These are phyloP conservation scores for Vitis amurensis DNA, from an alignment of 164 flowering plant species.

Conservation along the genomic window DNA sequence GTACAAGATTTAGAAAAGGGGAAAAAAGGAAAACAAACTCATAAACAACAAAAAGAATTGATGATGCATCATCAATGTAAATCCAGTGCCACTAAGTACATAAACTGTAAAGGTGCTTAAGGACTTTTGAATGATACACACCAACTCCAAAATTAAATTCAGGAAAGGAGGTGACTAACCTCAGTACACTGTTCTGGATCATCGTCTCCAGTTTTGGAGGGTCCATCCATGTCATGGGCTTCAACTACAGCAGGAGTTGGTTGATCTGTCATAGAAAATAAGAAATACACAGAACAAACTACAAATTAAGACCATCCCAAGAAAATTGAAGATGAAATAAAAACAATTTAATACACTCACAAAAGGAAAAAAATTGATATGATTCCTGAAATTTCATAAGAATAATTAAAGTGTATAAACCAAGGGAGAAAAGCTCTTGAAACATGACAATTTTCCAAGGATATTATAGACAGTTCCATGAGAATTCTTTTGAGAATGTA, in stretches of 20 bases:
- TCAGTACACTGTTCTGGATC: constrained; percentile 20
- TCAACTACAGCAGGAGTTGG: constrained; percentile 19
- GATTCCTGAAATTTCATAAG: background rate
- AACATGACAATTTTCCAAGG: no score
- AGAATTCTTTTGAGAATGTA: no score
- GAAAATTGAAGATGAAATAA: background rate
- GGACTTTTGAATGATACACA: background rate
- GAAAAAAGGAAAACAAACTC: background rate
- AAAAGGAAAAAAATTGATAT: background rate
- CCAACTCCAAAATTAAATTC: background rate
- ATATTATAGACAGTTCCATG: no score
- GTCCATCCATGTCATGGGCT: constrained; percentile 14
- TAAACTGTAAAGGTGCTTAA: background rate
- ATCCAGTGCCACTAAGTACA: background rate
- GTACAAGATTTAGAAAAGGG: background rate
- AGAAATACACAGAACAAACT: background rate
- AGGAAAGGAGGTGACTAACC: constrained; percentile 17
- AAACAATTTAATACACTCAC: background rate
- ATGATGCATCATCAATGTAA: background rate
- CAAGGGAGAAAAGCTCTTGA: no score
- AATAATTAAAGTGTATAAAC: background rate
- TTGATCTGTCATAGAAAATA: constrained; percentile 24
- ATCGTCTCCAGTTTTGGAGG: constrained; percentile 3
- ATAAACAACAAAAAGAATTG: background rate
- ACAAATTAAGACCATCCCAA: background rate